Percentiles rank a stretch among this genome's conserved stretches.
phyloP scores from a whole-genome alignment of 2,329 filamentous ascomycete genomes.

The Hymenoscyphus repandus region DNA sequence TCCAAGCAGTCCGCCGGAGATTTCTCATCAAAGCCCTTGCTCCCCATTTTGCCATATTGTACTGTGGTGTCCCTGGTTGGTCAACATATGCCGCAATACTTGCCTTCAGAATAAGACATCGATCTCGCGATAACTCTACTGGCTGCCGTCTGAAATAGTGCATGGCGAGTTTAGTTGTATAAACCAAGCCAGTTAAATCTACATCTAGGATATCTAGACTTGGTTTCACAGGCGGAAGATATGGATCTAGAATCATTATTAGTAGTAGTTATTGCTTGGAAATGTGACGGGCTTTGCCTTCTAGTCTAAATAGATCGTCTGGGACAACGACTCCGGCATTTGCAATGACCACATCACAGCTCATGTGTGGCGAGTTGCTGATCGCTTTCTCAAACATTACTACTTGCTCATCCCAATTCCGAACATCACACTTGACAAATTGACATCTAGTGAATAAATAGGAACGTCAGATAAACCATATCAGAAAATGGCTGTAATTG shows the following conservation, averaged over 20 bases:
- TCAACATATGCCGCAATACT: constrained; percentile 45
- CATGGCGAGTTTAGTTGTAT: constrained; percentile 42
- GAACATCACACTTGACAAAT: constrained; percentile 39
- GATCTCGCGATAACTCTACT: constrained; percentile 35
- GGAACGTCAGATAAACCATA: neutral
- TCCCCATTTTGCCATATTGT: constrained; percentile 41
- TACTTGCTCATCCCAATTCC: constrained; percentile 39
- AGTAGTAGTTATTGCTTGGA: neutral
- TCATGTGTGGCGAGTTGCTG: constrained; percentile 33
- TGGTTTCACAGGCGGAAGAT: constrained; percentile 32
- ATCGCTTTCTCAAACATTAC: constrained; percentile 37
- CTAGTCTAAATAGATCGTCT: constrained; percentile 36
- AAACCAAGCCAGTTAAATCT: constrained; percentile 38
- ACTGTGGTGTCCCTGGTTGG: constrained; percentile 37
- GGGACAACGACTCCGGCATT: constrained; percentile 40
- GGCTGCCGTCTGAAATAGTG: constrained; percentile 42
- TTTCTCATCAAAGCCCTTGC: constrained; percentile 40
- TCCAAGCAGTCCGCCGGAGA: constrained; percentile 34
- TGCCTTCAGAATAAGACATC: constrained; percentile 44
- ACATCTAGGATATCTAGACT: constrained; percentile 38
- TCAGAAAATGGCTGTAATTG: neutral
- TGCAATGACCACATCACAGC: constrained; percentile 42
- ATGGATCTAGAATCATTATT: neutral
- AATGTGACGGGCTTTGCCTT: constrained; percentile 25
- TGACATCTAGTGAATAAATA: constrained; percentile 15